Percentiles rank a stretch among this genome's conserved stretches.
These are phyloP conservation scores for Leccinum incarnatum DNA, from an alignment of 768 basidiomycete genomes.

Conservation along the genomic window DNA sequence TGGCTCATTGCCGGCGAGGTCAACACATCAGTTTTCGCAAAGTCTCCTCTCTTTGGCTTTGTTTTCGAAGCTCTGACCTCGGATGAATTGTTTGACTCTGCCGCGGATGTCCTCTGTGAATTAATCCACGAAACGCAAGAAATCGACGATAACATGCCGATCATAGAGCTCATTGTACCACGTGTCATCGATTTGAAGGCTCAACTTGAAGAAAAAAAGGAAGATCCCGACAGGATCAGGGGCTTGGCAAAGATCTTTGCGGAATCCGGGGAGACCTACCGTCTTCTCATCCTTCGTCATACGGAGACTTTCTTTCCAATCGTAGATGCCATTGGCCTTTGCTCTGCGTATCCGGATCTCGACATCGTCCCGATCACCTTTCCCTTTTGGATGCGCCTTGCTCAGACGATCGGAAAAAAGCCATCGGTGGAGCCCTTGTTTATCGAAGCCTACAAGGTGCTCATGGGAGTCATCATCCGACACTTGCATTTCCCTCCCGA, in stretches of 20 bases:
- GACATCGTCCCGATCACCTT: constrained; percentile 98
- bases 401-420: constrained; percentile 83
- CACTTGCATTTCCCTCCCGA: constrained; percentile 93
- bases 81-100: constrained; percentile 88
- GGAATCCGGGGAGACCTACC: constrained; percentile 98
- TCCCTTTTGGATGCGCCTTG: constrained; percentile 97
- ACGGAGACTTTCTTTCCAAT: constrained; percentile 92
- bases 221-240: constrained; percentile 85
- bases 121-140: constrained; percentile 98
- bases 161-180: constrained; percentile 86
- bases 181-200: constrained; percentile 74
- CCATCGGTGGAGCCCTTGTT: constrained; percentile 72
- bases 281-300: constrained; percentile 82
- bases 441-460: constrained; percentile 74
- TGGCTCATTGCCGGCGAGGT: constrained; percentile 93
- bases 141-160: constrained; percentile 87
- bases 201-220: constrained; percentile 54
- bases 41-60: constrained; percentile 76
- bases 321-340: constrained; percentile 91
- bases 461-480: constrained; percentile 82
- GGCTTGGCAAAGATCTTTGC: constrained; percentile 90
- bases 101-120: constrained; percentile 90
- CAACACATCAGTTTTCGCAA: constrained; percentile 54
- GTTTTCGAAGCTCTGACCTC: constrained; percentile 82
- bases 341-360: constrained; percentile 88